Evolutionary conservation across 306 rosid species (phyloP), one percentile per base, ranked within the genome.

Genomic region (Begonia masoniana): DNA sequence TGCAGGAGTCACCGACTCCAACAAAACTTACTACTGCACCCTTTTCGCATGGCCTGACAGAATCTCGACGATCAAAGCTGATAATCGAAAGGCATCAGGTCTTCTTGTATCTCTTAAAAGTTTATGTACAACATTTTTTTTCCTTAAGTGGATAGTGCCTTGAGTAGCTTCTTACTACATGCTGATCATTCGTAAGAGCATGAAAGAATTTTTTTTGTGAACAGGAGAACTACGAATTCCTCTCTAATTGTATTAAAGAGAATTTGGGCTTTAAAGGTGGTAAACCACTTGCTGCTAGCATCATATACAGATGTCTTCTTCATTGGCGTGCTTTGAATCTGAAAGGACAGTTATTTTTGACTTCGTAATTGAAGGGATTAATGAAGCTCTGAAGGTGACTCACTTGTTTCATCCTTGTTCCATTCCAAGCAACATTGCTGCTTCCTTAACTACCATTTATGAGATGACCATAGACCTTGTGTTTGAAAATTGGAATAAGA

Each of bases 271-370:
- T 91, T 69, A 83, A 81, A 72, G 87, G 76, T 63, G 76, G 83
- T 23, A 86, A 83, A 76, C 96, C 99, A 54, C 62, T 79, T 62
- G 94, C 93, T 5, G 96, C 96, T 52, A 74, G 87, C 64, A 77
- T 86, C 70, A 83, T 86, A 66, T 86, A 83, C 82, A 79, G 67
- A 59, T 83, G 96, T 65, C 96, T 91, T 76, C 94, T 83, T 79
- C 88, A 91, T 52, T 91, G 99, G 99, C 99, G 76, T 74, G 85
- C 94, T 61, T 91, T 47, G 99, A 91, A 76, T 86, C 88, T 47
- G 99, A 91, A 63, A 80, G 99, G 62, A 91, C 99, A 53, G 77
- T 80, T 67, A 86, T 91, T 61, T 91, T 91, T 67, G 94, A 91
- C 76, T 82, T 72, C 72, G 77, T 91, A 65, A 91, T 91, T 46